A percentile compares a stretch with the other conserved stretches of the same genome.
phyloP scores from a whole-genome alignment of 495 filamentous ascomycete species.

The Collariella sp. region DNA sequence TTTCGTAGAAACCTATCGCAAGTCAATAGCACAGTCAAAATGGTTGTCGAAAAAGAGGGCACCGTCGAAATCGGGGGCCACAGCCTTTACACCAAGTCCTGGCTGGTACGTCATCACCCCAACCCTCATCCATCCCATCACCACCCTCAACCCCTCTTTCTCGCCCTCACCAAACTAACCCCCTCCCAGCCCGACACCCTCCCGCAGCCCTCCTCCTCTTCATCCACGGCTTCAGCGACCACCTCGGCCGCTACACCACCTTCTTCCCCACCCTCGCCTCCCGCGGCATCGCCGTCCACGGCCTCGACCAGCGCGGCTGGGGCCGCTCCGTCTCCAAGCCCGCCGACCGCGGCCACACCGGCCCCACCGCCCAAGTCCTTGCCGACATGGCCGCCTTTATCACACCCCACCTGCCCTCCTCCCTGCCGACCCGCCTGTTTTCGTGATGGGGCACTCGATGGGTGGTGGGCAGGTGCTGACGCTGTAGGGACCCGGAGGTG shows the following conservation, averaged over 20 bases:
- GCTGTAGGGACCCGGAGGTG: conserved; percentile 53
- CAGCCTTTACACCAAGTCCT: conserved; percentile 74
- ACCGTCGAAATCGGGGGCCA: conserved; percentile 47
- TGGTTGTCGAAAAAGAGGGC: conserved; percentile 43
- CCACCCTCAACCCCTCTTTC: neutral
- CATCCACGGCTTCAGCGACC: conserved; percentile 84
- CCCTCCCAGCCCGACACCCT: conserved; percentile 39
- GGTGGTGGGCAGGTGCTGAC: conserved; percentile 66
- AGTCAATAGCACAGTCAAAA: conserved; percentile 21
- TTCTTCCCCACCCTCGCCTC: conserved; percentile 61
- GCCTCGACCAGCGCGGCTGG: conserved; percentile 74
- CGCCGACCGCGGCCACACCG: conserved; percentile 56
- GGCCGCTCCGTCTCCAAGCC: conserved; percentile 41
- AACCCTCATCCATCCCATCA: neutral
- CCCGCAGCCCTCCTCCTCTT: conserved; percentile 62
- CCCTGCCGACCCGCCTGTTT: conserved; percentile 46
- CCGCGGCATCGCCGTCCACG: conserved; percentile 62
- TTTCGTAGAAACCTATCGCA: neutral
- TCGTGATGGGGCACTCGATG: conserved; percentile 78
- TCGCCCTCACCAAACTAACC: neutral
- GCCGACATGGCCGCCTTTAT: conserved; percentile 70
- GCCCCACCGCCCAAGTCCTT: conserved; percentile 60
- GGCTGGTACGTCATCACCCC: conserved; percentile 57
- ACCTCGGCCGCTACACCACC: conserved; percentile 62
- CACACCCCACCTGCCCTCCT: conserved; percentile 28